Evolutionary conservation across 2,329 filamentous ascomycete genomes (phyloP).

Genomic region (Polytolypa hystricis): DNA sequence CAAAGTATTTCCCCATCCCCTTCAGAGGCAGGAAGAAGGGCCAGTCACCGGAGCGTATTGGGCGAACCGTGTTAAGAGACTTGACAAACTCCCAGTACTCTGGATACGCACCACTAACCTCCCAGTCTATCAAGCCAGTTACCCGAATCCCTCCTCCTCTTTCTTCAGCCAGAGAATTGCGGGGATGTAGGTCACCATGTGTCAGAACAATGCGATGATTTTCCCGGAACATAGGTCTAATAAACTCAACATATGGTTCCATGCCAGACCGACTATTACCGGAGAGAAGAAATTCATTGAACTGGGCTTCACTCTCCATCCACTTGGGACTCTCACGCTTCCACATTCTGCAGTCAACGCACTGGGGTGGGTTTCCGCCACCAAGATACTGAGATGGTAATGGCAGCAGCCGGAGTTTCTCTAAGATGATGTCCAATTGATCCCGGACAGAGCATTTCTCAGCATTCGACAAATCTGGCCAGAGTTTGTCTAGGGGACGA

Average conservation of each 20-base stretch:
- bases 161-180: conserved; percentile 15
- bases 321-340: conserved; percentile 13
- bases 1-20: conserved; percentile 9
- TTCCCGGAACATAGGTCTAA: conserved; percentile 3
- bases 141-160: conserved; percentile 5
- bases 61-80: conserved; percentile 9
- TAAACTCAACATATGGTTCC: conserved; percentile 7
- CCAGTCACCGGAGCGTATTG: conserved; percentile 8
- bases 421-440: conserved; percentile 6
- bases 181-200: conserved; percentile 16
- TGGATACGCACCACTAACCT: conserved; percentile 16
- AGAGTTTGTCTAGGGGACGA: conserved; percentile 7
- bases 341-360: conserved; percentile 9
- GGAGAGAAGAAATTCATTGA: conserved; percentile 26
- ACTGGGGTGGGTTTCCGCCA: conserved; percentile 6
- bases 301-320: conserved; percentile 24
- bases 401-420: conserved; percentile 4
- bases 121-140: conserved; percentile 16
- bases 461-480: conserved; percentile 2
- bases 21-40: conserved; percentile 7
- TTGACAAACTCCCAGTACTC: conserved; percentile 16
- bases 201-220: conserved; percentile 13
- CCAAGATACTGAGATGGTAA: conserved; percentile 7
- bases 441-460: conserved; percentile 4
- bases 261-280: conserved; percentile 22